phyloP scores from a whole-genome alignment of 768 basidiomycete species.

The Tulasnella sp. region DNA sequence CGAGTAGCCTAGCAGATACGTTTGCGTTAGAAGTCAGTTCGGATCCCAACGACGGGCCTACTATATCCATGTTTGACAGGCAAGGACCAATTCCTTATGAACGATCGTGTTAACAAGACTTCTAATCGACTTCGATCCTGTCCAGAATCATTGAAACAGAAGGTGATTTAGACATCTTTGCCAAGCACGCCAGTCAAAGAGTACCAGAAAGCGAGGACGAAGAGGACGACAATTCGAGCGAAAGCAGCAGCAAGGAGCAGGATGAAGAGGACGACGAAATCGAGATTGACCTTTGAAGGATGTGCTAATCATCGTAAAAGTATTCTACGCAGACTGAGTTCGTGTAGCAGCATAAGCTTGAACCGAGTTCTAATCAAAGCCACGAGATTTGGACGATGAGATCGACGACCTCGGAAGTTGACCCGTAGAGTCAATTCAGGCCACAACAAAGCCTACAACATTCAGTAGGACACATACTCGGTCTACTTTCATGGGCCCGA shows the following conservation, averaged over 20 bases:
- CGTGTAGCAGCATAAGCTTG: too few species aligned
- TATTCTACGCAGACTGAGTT: too few species aligned
- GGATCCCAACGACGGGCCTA: neutral
- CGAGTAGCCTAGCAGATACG: neutral
- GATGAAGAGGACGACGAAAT: neutral
- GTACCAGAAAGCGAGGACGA: neutral
- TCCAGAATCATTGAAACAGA: neutral
- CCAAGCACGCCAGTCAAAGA: neutral
- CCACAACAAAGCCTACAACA: too few species aligned
- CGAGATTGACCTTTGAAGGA: too few species aligned
- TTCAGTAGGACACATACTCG: too few species aligned
- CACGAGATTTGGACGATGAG: too few species aligned
- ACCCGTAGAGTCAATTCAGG: too few species aligned
- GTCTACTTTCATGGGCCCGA: too few species aligned
- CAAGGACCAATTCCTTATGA: neutral
- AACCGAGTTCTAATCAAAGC: too few species aligned
- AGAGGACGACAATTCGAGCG: neutral
- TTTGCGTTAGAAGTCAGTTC: neutral
- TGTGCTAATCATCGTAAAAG: too few species aligned
- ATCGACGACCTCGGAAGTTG: too few species aligned
- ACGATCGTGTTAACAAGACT: neutral
- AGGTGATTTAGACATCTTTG: neutral
- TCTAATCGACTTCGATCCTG: neutral
- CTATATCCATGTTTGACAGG: constrained; percentile 6
- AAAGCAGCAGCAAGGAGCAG: neutral